Conservation (phyloP, 768 basidiomycete species). For the Hortiboletus campestris region DNA sequence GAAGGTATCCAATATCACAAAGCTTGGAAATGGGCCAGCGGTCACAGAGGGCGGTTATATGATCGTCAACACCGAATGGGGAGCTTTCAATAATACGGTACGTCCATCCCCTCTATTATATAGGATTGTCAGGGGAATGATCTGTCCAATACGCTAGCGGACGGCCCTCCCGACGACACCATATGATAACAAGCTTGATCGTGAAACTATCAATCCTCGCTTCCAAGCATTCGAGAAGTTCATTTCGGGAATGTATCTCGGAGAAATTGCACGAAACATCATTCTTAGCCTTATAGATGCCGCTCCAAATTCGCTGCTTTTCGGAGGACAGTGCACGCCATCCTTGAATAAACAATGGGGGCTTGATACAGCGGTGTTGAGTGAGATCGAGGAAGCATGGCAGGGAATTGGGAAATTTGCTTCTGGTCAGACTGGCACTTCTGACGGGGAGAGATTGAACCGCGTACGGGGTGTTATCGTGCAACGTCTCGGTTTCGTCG, state of each 20-base stretch:
- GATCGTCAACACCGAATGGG: conserved; percentile 99
- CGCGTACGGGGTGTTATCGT: conserved; percentile 60
- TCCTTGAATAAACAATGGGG: conserved; percentile 89
- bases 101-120: conserved; percentile 24
- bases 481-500: conserved; percentile 56
- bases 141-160: conserved; percentile 47
- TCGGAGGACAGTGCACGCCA: conserved; percentile 72
- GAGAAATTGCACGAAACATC: conserved; percentile 87
- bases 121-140: not conserved
- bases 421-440: conserved; percentile 19
- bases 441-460: conserved; percentile 40
- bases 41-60: conserved; percentile 69
- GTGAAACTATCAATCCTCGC: conserved; percentile 89
- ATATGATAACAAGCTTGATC: conserved; percentile 90
- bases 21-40: conserved; percentile 66
- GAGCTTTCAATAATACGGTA: conserved; percentile 93
- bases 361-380: conserved; percentile 91
- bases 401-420: conserved; percentile 38
- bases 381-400: conserved; percentile 78
- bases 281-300: conserved; percentile 81
- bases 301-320: conserved; percentile 67
- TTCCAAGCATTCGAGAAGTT: conserved; percentile 97
- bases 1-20: conserved; percentile 77
- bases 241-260: conserved; percentile 98
- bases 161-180: conserved; percentile 81